Evolutionary conservation across 768 basidiomycete species (phyloP).

Genomic region (Mycena epipterygia): DNA sequence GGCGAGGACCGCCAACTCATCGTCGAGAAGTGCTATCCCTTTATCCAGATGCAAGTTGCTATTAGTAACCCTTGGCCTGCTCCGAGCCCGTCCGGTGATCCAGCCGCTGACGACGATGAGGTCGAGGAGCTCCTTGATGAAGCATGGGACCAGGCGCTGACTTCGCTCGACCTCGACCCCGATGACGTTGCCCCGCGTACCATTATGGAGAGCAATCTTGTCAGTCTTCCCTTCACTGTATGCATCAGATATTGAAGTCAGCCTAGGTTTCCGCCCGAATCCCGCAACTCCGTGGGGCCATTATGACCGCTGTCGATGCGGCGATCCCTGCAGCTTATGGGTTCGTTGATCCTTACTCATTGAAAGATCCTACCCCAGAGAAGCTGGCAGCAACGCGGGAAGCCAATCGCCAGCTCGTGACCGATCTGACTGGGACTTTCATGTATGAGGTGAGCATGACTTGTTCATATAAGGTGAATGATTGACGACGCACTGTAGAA

Average conservation of each 20-base stretch:
- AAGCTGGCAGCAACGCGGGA: neutral
- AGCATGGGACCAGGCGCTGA: neutral
- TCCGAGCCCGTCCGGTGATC: neutral
- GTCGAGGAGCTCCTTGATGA: neutral
- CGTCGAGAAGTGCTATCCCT: neutral
- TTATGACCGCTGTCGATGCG: no score
- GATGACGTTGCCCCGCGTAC: no score
- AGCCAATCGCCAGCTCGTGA: neutral
- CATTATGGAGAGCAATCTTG: neutral
- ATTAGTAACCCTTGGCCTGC: neutral
- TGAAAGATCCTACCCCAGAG: neutral
- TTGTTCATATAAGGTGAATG: no score
- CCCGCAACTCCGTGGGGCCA: no score
- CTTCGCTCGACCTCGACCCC: no score
- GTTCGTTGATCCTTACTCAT: no score
- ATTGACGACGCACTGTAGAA: neutral
- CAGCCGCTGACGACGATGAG: constrained; percentile 1
- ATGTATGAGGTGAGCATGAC: neutral
- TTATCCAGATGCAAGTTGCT: neutral
- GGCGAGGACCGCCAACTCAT: neutral
- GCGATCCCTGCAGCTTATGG: no score
- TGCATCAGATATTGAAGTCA: no score
- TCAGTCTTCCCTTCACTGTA: neutral
- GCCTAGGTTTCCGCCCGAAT: no score
- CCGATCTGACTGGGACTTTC: neutral